A percentile compares a stretch with the other conserved stretches of the same genome.
Conservation (phyloP, 768 basidiomycete species). For the Leccinellum luteum region DNA sequence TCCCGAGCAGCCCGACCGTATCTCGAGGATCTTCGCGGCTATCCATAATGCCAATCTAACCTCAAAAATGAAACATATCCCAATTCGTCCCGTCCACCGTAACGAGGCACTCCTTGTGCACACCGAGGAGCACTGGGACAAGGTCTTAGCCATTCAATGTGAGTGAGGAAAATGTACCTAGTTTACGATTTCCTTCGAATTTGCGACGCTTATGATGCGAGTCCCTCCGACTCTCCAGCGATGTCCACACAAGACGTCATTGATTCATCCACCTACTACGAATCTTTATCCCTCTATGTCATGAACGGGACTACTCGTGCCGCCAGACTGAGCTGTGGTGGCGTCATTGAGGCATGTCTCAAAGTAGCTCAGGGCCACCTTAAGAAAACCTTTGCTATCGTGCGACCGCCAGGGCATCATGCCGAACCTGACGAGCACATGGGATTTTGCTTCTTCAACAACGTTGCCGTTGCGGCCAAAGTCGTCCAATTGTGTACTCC, state of each 20-base stretch:
- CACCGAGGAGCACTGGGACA: constrained; percentile 88
- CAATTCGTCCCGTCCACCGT: constrained; percentile 68
- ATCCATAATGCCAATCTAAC: constrained; percentile 60
- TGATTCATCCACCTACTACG: constrained; percentile 80
- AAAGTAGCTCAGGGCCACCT: constrained; percentile 81
- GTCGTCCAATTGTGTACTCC: constrained; percentile 70
- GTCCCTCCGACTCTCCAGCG: constrained; percentile 40
- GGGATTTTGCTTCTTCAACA: constrained; percentile 99
- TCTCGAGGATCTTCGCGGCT: constrained; percentile 67
- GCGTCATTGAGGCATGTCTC: constrained; percentile 87
- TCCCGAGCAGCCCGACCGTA: constrained; percentile 77
- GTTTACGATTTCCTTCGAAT: constrained; percentile 3
- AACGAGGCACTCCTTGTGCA: constrained; percentile 89
- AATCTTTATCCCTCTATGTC: constrained; percentile 90
- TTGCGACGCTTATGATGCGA: constrained; percentile 15
- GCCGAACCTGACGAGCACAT: constrained; percentile 97
- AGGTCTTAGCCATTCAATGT: constrained; percentile 82
- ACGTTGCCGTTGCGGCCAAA: constrained; percentile 88
- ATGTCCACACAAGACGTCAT: constrained; percentile 73
- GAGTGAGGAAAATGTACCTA: constrained; percentile 32
- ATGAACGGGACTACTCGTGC: constrained; percentile 80
- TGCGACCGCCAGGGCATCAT: constrained; percentile 96
- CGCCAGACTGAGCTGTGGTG: constrained; percentile 88
- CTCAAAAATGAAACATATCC: constrained; percentile 72
- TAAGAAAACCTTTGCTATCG: constrained; percentile 89